phyloP scores from a whole-genome alignment of 1,284 basidiomycete genomes.

The Acaromyces ingoldii region DNA sequence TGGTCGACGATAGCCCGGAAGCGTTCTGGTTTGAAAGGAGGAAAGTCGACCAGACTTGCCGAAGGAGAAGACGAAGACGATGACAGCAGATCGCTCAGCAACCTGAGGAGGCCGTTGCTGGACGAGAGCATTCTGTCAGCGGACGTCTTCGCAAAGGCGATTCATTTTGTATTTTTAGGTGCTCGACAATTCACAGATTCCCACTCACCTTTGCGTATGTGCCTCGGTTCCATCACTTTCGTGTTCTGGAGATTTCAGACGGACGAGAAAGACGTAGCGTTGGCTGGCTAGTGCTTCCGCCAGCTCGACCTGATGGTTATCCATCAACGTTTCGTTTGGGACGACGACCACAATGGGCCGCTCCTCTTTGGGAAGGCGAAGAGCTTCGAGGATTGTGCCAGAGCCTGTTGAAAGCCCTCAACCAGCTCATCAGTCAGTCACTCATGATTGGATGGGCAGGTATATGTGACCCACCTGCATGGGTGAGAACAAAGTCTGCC shows the following conservation, averaged over 20 bases:
- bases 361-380: slow-evolving; percentile 57
- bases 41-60: too few relatives aligned
- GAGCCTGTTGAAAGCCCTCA: slow-evolving; percentile 63
- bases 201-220: too few relatives aligned
- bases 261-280: background rate
- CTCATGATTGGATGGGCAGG: background rate
- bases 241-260: background rate
- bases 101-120: too few relatives aligned
- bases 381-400: slow-evolving; percentile 84
- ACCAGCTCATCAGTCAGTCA: background rate
- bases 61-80: too few relatives aligned
- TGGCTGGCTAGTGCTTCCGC: slow-evolving; percentile 62
- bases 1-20: slow-evolving; percentile 6
- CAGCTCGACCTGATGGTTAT: slow-evolving; percentile 89
- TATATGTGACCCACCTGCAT: background rate
- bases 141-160: too few relatives aligned
- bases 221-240: too few relatives aligned
- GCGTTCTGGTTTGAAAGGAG: slow-evolving; percentile 6
- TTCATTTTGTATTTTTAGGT: too few relatives aligned
- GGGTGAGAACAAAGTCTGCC: slow-evolving; percentile 1
- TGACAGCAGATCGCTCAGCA: too few relatives aligned
- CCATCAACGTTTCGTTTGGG: slow-evolving; percentile 79
- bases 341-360: slow-evolving; percentile 73
- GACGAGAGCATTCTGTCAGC: too few relatives aligned
- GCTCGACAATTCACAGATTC: too few relatives aligned